A percentile compares a stretch with the other conserved stretches of the same genome.
Evolutionary conservation across 2,329 filamentous ascomycete species (phyloP).

Genomic region (Macrophomina tecta): DNA sequence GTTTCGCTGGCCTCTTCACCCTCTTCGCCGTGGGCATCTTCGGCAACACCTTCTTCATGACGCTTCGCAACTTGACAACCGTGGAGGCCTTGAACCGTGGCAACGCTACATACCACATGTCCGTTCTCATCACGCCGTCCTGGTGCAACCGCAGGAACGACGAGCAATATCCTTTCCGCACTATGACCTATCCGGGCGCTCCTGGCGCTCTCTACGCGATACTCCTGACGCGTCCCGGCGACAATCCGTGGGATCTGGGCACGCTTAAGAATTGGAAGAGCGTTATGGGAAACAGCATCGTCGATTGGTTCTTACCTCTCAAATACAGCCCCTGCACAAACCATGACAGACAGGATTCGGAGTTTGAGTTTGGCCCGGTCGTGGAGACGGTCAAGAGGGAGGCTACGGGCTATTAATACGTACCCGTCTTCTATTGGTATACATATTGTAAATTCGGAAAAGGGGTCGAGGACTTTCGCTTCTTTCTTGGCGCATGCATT

Average conservation of each 20-base stretch:
- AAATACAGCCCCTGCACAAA: conserved; percentile 74
- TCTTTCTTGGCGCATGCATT: conserved; percentile 4
- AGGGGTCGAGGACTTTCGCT: not conserved
- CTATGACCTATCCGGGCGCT: conserved; percentile 29
- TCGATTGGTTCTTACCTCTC: conserved; percentile 84
- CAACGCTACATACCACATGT: conserved; percentile 69
- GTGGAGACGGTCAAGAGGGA: conserved; percentile 57
- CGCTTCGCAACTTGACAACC: conserved; percentile 77
- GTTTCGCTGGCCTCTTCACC: conserved; percentile 72
- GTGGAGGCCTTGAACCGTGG: conserved; percentile 75
- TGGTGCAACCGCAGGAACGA: conserved; percentile 26
- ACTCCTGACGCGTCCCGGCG: conserved; percentile 71
- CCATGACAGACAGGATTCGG: conserved; percentile 69
- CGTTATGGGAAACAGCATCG: conserved; percentile 74
- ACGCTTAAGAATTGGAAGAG: conserved; percentile 72
- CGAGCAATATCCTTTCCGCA: conserved; percentile 16
- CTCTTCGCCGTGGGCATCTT: conserved; percentile 84
- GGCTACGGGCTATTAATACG: conserved; percentile 17
- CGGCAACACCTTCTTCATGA: conserved; percentile 71
- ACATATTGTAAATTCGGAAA: not conserved
- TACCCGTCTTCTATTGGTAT: not conserved
- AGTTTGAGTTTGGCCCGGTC: conserved; percentile 70
- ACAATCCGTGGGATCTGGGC: conserved; percentile 87
- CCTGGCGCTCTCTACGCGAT: conserved; percentile 72
- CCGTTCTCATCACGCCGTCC: conserved; percentile 69